A percentile compares a stretch with the other conserved stretches of the same genome.
Conservation (phyloP, 257 asterid genomes). For the Plantago elongata region DNA sequence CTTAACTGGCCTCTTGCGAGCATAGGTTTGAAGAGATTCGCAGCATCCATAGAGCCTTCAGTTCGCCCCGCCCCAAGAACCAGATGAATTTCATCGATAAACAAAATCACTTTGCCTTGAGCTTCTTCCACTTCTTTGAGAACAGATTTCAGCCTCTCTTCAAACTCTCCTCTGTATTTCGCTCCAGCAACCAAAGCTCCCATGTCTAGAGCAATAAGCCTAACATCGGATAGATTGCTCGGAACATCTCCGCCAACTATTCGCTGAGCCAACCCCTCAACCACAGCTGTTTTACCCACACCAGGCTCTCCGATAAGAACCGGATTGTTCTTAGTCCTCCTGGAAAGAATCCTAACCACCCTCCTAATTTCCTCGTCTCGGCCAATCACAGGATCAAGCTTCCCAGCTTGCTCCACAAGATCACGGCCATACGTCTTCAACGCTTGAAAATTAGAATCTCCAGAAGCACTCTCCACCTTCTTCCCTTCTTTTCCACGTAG, state of each 20-base stretch:
- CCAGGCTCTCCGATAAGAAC: slow-evolving; percentile 73
- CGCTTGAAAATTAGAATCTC: slow-evolving; percentile 56
- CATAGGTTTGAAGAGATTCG: slow-evolving; percentile 70
- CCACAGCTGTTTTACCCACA: slow-evolving; percentile 67
- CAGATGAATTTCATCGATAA: slow-evolving; percentile 61
- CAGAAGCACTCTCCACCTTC: slow-evolving; percentile 67
- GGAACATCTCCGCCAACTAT: slow-evolving; percentile 59
- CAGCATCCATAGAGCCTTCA: slow-evolving; percentile 77
- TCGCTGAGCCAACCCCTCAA: slow-evolving; percentile 74
- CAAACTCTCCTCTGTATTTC: slow-evolving; percentile 72
- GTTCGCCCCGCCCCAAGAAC: slow-evolving; percentile 72
- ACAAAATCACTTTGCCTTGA: slow-evolving; percentile 61
- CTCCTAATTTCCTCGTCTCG: slow-evolving; percentile 63
- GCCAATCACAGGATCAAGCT: slow-evolving; percentile 71
- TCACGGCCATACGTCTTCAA: slow-evolving; percentile 66
- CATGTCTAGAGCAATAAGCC: slow-evolving; percentile 72
- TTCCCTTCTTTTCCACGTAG: slow-evolving; percentile 55
- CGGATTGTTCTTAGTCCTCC: slow-evolving; percentile 70
- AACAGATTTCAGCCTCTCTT: slow-evolving; percentile 64
- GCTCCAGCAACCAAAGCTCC: slow-evolving; percentile 72
- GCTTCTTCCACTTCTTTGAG: slow-evolving; percentile 74
- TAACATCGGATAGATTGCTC: slow-evolving; percentile 62
- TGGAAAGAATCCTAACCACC: slow-evolving; percentile 57
- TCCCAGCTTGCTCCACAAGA: slow-evolving; percentile 67
- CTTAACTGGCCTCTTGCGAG: slow-evolving; percentile 68